A percentile compares a stretch with the other conserved stretches of the same genome.
These are phyloP conservation scores for Lachancea waltii DNA, from an alignment of 805 yeast genomes.

Conservation along the genomic window DNA sequence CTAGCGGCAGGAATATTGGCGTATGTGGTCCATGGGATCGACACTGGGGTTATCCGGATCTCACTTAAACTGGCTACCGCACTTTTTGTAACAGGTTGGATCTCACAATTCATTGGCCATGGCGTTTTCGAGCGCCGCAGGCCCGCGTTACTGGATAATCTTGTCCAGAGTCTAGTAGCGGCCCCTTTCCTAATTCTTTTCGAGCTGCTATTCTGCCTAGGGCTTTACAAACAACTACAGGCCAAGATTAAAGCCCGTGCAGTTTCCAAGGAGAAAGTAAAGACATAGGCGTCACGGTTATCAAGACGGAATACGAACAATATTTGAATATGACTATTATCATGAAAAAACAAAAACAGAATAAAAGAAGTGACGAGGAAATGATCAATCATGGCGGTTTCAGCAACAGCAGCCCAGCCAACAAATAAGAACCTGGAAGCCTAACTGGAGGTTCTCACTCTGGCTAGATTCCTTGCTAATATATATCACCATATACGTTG, in stretches of 20 bases:
- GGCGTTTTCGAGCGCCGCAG: slow-evolving; percentile 72
- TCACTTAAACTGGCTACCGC: slow-evolving; percentile 20
- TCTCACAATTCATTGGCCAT: slow-evolving; percentile 83
- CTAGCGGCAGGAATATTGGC: slow-evolving; percentile 38
- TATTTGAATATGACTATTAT: no score
- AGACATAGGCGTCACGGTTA: neutral
- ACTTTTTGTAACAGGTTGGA: slow-evolving; percentile 59
- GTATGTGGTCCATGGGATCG: slow-evolving; percentile 24
- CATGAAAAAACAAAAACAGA: no score
- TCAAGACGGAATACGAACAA: no score
- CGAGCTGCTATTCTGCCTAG: slow-evolving; percentile 67
- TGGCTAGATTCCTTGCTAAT: no score
- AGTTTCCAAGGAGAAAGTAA: neutral
- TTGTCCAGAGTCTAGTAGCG: slow-evolving; percentile 76
- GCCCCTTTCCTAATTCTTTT: slow-evolving; percentile 88
- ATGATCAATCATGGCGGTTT: no score
- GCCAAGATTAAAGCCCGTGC: slow-evolving; percentile 25
- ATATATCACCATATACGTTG: no score
- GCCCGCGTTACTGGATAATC: slow-evolving; percentile 81
- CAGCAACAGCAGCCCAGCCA: no score
- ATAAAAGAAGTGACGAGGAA: no score
- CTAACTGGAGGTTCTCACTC: no score
- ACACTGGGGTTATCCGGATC: slow-evolving; percentile 14
- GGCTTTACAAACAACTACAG: slow-evolving; percentile 49
- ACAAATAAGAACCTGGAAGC: no score